These are phyloP conservation scores for Pseudopyricularia javanii DNA, from an alignment of 2,329 filamentous ascomycete species.

Conservation along the genomic window DNA sequence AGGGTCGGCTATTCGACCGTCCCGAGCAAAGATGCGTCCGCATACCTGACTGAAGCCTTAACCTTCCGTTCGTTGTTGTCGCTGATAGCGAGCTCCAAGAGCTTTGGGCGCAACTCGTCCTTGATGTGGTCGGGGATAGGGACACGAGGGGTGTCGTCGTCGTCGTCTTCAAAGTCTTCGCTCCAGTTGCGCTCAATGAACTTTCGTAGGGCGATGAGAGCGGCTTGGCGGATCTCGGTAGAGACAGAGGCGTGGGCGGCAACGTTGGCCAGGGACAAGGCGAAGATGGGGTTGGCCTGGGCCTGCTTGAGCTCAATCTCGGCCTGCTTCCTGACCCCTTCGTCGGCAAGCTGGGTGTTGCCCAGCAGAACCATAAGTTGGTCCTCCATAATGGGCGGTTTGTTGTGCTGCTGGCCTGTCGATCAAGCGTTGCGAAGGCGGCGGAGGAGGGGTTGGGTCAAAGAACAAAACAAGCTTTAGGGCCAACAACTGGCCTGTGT, in stretches of 20 bases:
- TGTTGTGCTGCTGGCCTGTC: not conserved
- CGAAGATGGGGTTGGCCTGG: constrained; percentile 59
- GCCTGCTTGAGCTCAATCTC: constrained; percentile 70
- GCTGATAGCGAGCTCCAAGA: constrained; percentile 68
- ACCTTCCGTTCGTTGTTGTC: constrained; percentile 70
- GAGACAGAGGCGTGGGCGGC: constrained; percentile 64
- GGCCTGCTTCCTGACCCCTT: constrained; percentile 70
- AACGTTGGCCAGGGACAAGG: constrained; percentile 68
- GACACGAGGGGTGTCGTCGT: constrained; percentile 51
- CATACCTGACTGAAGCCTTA: constrained; percentile 73
- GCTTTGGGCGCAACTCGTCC: constrained; percentile 54
- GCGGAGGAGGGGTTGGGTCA: not conserved
- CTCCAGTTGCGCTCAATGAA: constrained; percentile 84
- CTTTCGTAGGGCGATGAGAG: constrained; percentile 66
- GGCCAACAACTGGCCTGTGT: not conserved
- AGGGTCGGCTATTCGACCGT: not conserved
- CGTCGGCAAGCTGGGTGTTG: constrained; percentile 69
- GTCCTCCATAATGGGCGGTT: constrained; percentile 32
- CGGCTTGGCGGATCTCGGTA: constrained; percentile 67
- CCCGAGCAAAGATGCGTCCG: constrained; percentile 4
- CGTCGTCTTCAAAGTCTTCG: constrained; percentile 58
- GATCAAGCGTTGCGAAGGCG: not conserved
- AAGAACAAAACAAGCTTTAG: not conserved
- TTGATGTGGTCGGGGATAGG: constrained; percentile 65
- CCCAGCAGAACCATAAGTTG: constrained; percentile 80